Conservation (phyloP, 352 stramenopile species). For the Globisporangium iwayamae region DNA sequence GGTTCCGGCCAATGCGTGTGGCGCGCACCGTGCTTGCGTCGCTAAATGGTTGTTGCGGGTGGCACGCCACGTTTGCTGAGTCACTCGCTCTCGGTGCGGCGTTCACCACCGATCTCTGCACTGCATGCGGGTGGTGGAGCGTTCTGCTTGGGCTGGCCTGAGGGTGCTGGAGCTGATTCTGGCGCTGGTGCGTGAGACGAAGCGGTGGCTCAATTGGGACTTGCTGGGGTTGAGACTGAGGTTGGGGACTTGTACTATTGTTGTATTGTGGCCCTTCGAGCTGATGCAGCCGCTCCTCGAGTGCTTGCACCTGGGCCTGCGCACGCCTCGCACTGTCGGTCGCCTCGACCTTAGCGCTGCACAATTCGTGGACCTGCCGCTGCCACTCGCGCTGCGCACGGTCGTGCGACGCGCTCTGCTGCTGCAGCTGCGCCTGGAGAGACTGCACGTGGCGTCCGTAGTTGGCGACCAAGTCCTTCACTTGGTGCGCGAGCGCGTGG, state of each 20-base stretch:
- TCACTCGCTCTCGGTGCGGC: background rate
- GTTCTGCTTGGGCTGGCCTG: background rate
- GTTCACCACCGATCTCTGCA: slow-evolving; percentile 7
- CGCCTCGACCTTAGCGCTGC: background rate
- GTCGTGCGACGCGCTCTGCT: slow-evolving; percentile 1
- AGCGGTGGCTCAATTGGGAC: background rate
- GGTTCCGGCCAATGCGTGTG: slow-evolving; percentile 7
- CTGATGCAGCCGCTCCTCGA: slow-evolving; percentile 6
- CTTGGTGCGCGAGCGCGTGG: slow-evolving; percentile 7
- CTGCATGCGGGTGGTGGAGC: background rate
- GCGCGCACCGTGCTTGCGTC: slow-evolving; percentile 4
- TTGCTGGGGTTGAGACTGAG: background rate
- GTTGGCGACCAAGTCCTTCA: background rate
- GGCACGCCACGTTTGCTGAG: background rate
- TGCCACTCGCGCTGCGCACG: slow-evolving; percentile 3
- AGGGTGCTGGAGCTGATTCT: background rate
- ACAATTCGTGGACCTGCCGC: background rate
- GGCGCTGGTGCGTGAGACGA: slow-evolving; percentile 1
- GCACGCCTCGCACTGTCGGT: background rate
- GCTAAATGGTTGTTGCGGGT: background rate
- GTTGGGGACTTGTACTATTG: background rate
- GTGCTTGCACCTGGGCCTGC: slow-evolving; percentile 1
- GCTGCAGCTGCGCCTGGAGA: slow-evolving; percentile 7
- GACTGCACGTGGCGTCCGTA: slow-evolving; percentile 6
- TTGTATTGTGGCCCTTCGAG: background rate